Evolutionary conservation across 805 yeast genomes (phyloP).

Genomic region (Suhomyces sp.): DNA sequence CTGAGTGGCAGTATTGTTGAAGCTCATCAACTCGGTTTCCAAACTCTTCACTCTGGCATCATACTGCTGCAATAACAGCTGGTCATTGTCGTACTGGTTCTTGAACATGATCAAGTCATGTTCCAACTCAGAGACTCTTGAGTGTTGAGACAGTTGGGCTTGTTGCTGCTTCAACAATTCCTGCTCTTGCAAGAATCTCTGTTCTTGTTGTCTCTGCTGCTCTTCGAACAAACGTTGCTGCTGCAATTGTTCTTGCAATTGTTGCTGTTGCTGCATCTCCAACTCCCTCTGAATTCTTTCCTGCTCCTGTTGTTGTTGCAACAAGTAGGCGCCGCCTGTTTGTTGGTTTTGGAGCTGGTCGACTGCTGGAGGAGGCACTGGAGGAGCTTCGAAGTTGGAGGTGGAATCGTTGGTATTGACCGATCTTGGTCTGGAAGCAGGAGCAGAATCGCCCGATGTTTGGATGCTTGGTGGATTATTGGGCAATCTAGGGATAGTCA

Average conservation of each 20-base stretch:
- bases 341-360: slow-evolving; percentile 47
- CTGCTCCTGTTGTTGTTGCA: slow-evolving; percentile 56
- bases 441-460: slow-evolving; percentile 40
- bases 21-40: slow-evolving; percentile 64
- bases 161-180: slow-evolving; percentile 61
- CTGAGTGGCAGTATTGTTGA: slow-evolving; percentile 63
- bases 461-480: slow-evolving; percentile 58
- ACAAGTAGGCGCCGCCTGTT: slow-evolving; percentile 45
- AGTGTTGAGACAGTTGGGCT: slow-evolving; percentile 65
- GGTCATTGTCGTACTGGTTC: slow-evolving; percentile 85
- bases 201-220: slow-evolving; percentile 68
- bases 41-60: slow-evolving; percentile 79
- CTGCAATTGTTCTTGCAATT: slow-evolving; percentile 63
- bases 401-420: slow-evolving; percentile 18
- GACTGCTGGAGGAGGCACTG: slow-evolving; percentile 37
- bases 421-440: slow-evolving; percentile 30
- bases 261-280: slow-evolving; percentile 61
- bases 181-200: slow-evolving; percentile 67
- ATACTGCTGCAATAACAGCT: slow-evolving; percentile 77
- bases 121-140: slow-evolving; percentile 76
- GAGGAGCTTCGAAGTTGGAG: slow-evolving; percentile 24
- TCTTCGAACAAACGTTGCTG: slow-evolving; percentile 74
- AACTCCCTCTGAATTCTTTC: slow-evolving; percentile 57
- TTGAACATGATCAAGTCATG: slow-evolving; percentile 71
- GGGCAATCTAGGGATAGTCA: slow-evolving; percentile 71